These are phyloP conservation scores for Nectriaceae sp. DNA, from an alignment of 2,329 filamentous ascomycete species.

Conservation along the genomic window DNA sequence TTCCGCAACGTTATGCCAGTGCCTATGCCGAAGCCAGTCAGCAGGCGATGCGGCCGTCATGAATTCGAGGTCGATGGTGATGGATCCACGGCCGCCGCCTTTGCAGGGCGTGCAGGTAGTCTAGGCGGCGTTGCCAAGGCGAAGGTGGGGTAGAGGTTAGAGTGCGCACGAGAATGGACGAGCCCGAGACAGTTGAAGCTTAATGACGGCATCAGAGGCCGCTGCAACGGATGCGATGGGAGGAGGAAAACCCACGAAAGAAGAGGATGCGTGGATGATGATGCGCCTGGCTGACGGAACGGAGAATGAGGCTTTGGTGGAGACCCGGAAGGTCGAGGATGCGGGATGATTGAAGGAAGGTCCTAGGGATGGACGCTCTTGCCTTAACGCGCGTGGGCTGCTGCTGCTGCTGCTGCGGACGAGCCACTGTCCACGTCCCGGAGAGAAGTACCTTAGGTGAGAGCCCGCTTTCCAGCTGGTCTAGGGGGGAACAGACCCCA, in stretches of 20 bases:
- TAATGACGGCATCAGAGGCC: neutral
- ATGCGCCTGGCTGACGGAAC: neutral
- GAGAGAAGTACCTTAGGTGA: neutral
- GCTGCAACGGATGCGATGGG: neutral
- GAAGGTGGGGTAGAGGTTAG: neutral
- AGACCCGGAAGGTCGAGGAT: neutral
- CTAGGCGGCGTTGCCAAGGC: neutral
- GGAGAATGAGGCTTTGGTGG: neutral
- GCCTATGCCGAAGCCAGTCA: conserved; percentile 5
- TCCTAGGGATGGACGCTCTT: neutral
- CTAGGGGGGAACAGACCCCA: too few relatives aligned
- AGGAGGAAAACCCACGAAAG: neutral
- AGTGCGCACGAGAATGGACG: neutral
- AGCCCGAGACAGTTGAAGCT: neutral
- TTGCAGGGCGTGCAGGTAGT: neutral
- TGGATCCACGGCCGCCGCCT: conserved; percentile 17
- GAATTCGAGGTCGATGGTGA: conserved; percentile 25
- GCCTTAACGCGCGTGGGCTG: neutral
- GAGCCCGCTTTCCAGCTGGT: neutral
- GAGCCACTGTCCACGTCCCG: too few relatives aligned
- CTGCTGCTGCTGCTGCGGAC: too few relatives aligned
- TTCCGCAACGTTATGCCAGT: conserved; percentile 14
- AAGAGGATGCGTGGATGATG: neutral
- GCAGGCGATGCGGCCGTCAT: conserved; percentile 26
- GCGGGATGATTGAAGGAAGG: neutral